These are phyloP conservation scores for Fragilariopsis cylindrus DNA, from an alignment of 108 stramenopile species.

Conservation along the genomic window DNA sequence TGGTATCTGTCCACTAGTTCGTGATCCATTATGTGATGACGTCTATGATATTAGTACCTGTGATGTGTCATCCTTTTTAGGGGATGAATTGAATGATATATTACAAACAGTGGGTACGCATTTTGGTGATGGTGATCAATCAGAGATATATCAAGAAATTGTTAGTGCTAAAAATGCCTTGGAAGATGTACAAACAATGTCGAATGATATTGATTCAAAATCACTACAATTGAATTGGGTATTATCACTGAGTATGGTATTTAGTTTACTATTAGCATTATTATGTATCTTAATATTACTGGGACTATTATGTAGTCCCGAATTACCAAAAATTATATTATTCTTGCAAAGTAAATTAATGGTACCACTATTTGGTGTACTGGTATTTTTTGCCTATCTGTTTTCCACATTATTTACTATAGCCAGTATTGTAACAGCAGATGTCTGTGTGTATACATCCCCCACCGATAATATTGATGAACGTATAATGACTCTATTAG, in stretches of 20 bases:
- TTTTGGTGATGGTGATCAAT: constrained; percentile 18
- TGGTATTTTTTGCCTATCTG: constrained; percentile 24
- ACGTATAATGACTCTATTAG: constrained; percentile 3
- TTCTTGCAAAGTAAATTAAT: constrained; percentile 17
- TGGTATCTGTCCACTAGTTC: constrained; percentile 22
- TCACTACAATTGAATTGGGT: constrained; percentile 28
- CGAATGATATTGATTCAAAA: constrained; percentile 4
- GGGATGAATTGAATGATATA: constrained; percentile 6
- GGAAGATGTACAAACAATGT: constrained; percentile 6
- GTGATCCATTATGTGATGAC: constrained; percentile 23
- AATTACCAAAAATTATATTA: not conserved
- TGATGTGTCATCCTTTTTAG: constrained; percentile 19
- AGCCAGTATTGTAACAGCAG: constrained; percentile 22
- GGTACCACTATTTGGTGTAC: constrained; percentile 18
- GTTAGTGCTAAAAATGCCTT: constrained; percentile 20
- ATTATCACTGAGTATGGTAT: constrained; percentile 11
- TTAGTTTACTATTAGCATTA: constrained; percentile 9
- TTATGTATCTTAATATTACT: constrained; percentile 23
- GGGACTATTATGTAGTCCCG: constrained; percentile 13
- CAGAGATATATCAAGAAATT: constrained; percentile 16
- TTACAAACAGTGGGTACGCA: constrained; percentile 13
- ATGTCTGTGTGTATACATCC: constrained; percentile 21
- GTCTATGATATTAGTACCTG: constrained; percentile 22
- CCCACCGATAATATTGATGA: constrained; percentile 2
- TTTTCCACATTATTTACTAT: constrained; percentile 35